Evolutionary conservation across 495 filamentous ascomycete genomes (phyloP), one percentile per base, ranked within the genome.

Genomic region (Daldinia grandis): DNA sequence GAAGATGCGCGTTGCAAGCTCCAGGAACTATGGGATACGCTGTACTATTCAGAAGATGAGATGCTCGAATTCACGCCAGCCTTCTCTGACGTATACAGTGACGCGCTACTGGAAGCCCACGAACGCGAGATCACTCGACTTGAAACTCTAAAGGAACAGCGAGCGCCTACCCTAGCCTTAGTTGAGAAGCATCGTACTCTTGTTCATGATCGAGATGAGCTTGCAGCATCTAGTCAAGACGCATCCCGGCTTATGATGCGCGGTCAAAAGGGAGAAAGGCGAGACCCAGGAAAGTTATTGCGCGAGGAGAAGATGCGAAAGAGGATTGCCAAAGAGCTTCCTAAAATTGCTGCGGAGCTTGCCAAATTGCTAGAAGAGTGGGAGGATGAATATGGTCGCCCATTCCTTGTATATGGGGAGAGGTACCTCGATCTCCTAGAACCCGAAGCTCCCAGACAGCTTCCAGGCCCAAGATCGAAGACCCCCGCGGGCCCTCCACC

Each of bases 281-380:
- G 95, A 72, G 95, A 99, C 78, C 95, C 95, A 0, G 94, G 93
- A 28, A 93, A 96, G 78, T 84, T 99, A n/a, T 82, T 99, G 30
- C 87, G 95, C 25, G 95, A 99, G 76, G 95, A 99, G 82, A 98
- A 97, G 85, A 95, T 97, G 93, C 88, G 95, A 42, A 99, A 98
- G 86, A 84, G 94, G 27, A 97, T 98, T 64, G 85, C 93, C 15
- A 98, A 98, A 79, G 95, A 99, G 69, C 84, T 99, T 47, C 95
- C 95, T 5, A 98, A 95, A 79, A 84, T 99, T 15, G 91, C 93
- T 58, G 84, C 84, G 0, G 94, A 98, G 9, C 82, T 99, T 44
- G 88, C 86, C 66, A 96, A 90, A 73, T 83, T 86, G 47, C 83
- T 99, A 30, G 94, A 96, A 80, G 80, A 86, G 37, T 99, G 92